Percentiles rank a stretch among this genome's conserved stretches.
phyloP scores from a whole-genome alignment of 495 filamentous ascomycete species.

The Trichoderma reesei region DNA sequence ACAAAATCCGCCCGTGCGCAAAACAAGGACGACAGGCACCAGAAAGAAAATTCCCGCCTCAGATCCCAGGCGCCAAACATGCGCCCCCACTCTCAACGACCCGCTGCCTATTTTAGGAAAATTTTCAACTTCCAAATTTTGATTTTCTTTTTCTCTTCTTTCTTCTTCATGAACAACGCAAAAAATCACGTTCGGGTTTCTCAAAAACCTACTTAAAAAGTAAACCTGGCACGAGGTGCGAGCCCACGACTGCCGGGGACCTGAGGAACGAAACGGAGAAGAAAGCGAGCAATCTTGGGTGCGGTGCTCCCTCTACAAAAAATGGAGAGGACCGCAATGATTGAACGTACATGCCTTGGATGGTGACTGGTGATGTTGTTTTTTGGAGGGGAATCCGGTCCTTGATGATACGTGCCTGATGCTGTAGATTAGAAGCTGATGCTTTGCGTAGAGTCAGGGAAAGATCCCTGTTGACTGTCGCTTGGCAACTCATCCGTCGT shows the following conservation, averaged over 20 bases:
- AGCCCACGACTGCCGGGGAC: slow-evolving; percentile 37
- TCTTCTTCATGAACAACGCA: slow-evolving; percentile 44
- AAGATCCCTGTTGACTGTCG: neutral
- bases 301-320: slow-evolving; percentile 37
- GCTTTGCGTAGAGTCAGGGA: neutral
- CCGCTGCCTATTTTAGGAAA: slow-evolving; percentile 7
- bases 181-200: slow-evolving; percentile 41
- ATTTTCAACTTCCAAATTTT: slow-evolving; percentile 11
- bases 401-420: neutral
- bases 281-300: slow-evolving; percentile 48
- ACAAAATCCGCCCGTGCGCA: too few relatives aligned
- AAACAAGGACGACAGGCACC: neutral
- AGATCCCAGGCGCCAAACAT: neutral
- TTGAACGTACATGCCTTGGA: slow-evolving; percentile 37
- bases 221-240: slow-evolving; percentile 30
- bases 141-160: slow-evolving; percentile 19
- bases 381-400: too few relatives aligned
- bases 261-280: slow-evolving; percentile 45
- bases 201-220: slow-evolving; percentile 17
- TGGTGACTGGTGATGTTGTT: neutral
- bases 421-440: slow-evolving; percentile 1
- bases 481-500: neutral
- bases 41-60: neutral
- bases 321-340: slow-evolving; percentile 46
- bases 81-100: neutral